These are phyloP conservation scores for Solanum tarapatanum DNA, from an alignment of 257 asterid genomes.

Conservation along the genomic window DNA sequence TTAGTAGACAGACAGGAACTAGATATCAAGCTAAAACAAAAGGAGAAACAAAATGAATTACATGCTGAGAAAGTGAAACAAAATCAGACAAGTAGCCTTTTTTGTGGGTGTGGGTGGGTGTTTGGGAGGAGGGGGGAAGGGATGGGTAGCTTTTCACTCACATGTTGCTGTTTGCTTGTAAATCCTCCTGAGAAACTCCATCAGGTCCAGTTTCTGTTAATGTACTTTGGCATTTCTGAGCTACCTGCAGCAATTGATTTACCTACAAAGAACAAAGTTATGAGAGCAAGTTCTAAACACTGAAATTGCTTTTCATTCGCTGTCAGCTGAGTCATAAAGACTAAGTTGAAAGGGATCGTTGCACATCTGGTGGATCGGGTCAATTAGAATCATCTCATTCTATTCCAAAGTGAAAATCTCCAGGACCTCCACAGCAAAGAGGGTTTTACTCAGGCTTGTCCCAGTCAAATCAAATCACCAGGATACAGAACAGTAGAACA, in stretches of 20 bases:
- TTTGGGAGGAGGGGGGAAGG: not conserved
- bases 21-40: not conserved
- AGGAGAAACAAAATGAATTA: not conserved
- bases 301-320: not conserved
- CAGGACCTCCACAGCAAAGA: not conserved
- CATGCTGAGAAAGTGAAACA: not conserved
- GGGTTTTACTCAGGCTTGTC: not conserved
- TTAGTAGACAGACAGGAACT: not conserved
- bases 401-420: not conserved
- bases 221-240: slow-evolving; percentile 90
- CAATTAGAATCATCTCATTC: not conserved
- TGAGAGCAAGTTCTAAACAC: not conserved
- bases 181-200: slow-evolving; percentile 74
- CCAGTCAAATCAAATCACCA: not conserved
- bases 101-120: not conserved
- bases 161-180: slow-evolving; percentile 85
- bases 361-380: not conserved
- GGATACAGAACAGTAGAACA: not conserved
- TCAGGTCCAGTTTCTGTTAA: slow-evolving; percentile 83
- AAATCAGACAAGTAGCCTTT: not conserved
- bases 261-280: slow-evolving; percentile 40
- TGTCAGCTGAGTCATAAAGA: not conserved
- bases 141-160: slow-evolving; percentile 23
- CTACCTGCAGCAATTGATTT: slow-evolving; percentile 84
- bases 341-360: not conserved